Percentiles rank a stretch among this genome's conserved stretches.
phyloP scores from a whole-genome alignment of 2,329 filamentous ascomycete species.

The Trichoderma polysporum region DNA sequence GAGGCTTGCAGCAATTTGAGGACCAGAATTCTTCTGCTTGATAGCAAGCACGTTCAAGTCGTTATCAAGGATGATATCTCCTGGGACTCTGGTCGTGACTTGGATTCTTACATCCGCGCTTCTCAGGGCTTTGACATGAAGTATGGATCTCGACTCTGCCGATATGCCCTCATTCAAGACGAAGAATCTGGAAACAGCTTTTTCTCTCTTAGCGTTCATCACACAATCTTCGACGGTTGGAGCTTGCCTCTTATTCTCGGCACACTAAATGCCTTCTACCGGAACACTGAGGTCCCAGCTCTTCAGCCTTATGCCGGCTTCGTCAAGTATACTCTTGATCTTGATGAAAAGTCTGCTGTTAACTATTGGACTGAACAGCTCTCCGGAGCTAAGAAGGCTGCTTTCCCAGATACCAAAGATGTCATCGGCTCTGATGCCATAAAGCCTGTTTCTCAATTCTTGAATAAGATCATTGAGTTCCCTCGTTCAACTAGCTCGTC shows the following conservation, averaged over 20 bases:
- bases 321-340: constrained; percentile 5
- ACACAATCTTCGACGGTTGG: constrained; percentile 11
- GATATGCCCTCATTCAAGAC: constrained; percentile 18
- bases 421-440: neutral
- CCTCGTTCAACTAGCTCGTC: neutral
- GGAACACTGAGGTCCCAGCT: constrained; percentile 18
- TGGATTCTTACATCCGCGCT: neutral
- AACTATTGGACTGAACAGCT: constrained; percentile 10
- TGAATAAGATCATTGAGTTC: neutral
- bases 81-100: neutral
- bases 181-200: neutral
- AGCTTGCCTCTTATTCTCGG: neutral
- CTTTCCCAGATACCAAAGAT: constrained; percentile 20
- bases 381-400: neutral
- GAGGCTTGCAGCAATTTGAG: neutral
- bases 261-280: neutral
- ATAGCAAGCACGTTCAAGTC: neutral
- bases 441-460: neutral
- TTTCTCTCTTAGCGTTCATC: constrained; percentile 4
- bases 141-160: constrained; percentile 19
- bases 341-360: neutral
- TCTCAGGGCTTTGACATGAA: neutral
- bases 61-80: constrained; percentile 3
- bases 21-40: neutral
- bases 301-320: constrained; percentile 4